Conservation (phyloP, 164 flowering plant species). For the Aristolochia fimbriata region DNA sequence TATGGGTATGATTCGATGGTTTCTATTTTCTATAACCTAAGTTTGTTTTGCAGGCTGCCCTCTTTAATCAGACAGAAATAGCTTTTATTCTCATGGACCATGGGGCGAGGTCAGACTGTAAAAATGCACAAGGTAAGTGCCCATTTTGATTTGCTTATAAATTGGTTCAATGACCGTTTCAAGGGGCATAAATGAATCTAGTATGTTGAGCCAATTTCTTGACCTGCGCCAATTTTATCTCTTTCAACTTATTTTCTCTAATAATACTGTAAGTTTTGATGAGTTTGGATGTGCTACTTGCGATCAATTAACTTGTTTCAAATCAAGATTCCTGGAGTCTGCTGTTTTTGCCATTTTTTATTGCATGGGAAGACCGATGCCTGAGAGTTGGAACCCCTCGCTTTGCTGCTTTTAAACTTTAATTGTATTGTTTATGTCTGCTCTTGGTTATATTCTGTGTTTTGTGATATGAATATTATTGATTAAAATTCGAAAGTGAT, state of each 20-base stretch:
- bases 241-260: neutral
- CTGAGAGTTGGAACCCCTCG: neutral
- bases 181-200: neutral
- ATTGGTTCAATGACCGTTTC: neutral
- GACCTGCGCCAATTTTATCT: too few relatives aligned
- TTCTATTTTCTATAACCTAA: neutral
- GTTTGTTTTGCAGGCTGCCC: conserved; percentile 58
- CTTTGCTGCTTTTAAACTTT: neutral
- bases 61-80: conserved; percentile 85
- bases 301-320: neutral
- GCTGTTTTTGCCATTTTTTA: neutral
- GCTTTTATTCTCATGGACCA: conserved; percentile 75
- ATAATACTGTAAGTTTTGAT: neutral
- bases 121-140: conserved; percentile 76
- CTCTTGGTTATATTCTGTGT: neutral
- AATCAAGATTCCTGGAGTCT: neutral
- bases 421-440: neutral
- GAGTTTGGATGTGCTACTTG: neutral
- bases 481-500: neutral
- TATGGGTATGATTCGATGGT: neutral
- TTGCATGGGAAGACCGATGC: neutral
- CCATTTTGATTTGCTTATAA: neutral
- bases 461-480: neutral
- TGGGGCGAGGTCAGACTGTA: conserved; percentile 66
- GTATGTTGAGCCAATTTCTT: neutral